Percentiles rank a stretch among this genome's conserved stretches.
phyloP scores from a whole-genome alignment of 176 grass and related monocot species.

The Cenchrus fungigraminus region DNA sequence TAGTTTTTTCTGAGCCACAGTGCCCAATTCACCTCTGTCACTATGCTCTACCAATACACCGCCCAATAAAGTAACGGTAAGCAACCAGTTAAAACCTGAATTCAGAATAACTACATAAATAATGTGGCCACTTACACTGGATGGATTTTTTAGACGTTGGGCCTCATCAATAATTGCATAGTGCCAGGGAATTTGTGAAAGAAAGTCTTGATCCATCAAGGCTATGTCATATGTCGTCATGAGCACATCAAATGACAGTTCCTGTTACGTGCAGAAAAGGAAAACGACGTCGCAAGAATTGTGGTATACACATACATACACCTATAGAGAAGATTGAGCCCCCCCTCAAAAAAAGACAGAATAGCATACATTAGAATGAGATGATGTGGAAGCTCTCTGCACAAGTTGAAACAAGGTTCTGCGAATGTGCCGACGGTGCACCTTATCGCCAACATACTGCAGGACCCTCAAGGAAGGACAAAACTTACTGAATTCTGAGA shows the following conservation, averaged over 20 bases:
- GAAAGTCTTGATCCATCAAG: conserved; percentile 85
- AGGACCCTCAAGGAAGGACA: conserved; percentile 68
- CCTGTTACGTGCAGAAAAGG: conserved; percentile 45
- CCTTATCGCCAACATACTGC: conserved; percentile 73
- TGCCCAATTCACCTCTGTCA: neutral
- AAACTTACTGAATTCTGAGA: conserved; percentile 83
- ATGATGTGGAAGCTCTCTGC: conserved; percentile 36
- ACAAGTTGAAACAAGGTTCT: conserved; percentile 57
- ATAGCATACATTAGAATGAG: conserved; percentile 50
- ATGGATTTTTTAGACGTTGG: conserved; percentile 86
- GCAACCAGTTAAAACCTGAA: neutral
- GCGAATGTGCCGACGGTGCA: conserved; percentile 59
- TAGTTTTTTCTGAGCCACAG: neutral
- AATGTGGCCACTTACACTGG: conserved; percentile 58
- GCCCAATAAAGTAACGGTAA: neutral
- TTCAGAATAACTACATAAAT: neutral
- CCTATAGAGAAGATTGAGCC: neutral
- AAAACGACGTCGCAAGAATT: neutral
- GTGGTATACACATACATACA: neutral
- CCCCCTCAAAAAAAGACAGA: neutral
- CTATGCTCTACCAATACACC: conserved; percentile 12
- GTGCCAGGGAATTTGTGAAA: conserved; percentile 85
- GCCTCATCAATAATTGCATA: conserved; percentile 87
- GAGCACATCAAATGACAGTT: conserved; percentile 76
- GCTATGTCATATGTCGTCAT: conserved; percentile 91